Evolutionary conservation across 2,329 filamentous ascomycete genomes (phyloP).

Genomic region (Pseudogymnoascus sp.): DNA sequence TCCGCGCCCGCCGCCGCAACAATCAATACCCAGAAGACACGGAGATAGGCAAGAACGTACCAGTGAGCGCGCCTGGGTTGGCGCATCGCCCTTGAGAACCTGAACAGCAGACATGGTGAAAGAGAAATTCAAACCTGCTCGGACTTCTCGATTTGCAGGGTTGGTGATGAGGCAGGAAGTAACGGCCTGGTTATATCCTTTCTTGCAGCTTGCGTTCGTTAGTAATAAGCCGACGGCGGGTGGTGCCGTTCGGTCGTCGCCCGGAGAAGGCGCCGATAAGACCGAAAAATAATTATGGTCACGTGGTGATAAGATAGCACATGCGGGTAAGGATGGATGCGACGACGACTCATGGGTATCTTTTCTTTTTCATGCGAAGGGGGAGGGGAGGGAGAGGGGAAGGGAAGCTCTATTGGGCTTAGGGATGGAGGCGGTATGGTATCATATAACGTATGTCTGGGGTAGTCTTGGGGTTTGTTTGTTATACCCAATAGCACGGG

Average conservation of each 20-base stretch:
- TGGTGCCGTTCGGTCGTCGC: not conserved
- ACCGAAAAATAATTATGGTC: not conserved
- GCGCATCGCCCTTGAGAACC: slow-evolving; percentile 23
- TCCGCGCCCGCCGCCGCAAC: not conserved
- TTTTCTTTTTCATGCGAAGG: not conserved
- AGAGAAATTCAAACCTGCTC: not conserved
- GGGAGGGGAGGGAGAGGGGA: not conserved
- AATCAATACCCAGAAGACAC: not conserved
- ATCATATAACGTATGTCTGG: not conserved
- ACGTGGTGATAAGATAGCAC: not conserved
- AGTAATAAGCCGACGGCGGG: not conserved
- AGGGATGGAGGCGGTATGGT: not conserved
- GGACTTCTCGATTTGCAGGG: not conserved
- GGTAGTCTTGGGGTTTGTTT: not conserved
- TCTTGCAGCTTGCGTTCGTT: not conserved
- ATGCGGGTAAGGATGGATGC: not conserved
- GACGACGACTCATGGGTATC: not conserved
- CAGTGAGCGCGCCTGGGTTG: slow-evolving; percentile 27
- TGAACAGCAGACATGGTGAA: slow-evolving; percentile 25
- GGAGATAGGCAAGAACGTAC: slow-evolving; percentile 19
- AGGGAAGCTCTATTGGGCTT: not conserved
- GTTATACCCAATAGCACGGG: not conserved
- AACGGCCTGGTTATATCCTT: not conserved
- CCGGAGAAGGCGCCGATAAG: not conserved
- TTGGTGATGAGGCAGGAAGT: not conserved